These are phyloP conservation scores for Chloris gayana DNA, from an alignment of 176 grass and related monocot species.

Conservation along the genomic window DNA sequence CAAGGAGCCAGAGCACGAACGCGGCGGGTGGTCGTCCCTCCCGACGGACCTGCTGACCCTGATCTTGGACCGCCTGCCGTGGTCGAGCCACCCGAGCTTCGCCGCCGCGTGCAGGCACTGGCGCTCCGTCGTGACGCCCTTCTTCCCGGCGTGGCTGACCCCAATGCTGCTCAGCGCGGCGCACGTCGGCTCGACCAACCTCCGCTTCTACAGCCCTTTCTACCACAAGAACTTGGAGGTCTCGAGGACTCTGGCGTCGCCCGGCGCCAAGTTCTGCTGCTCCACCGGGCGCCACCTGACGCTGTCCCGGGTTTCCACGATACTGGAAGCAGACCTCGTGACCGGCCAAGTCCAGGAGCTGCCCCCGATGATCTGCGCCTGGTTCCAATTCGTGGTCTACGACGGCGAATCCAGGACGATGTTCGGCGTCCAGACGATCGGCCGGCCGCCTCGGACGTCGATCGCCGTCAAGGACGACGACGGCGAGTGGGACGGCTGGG, in stretches of 20 bases:
- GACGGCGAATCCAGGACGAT: background rate
- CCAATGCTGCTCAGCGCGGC: conserved; percentile 27
- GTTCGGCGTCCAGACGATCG: background rate
- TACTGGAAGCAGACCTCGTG: conserved; percentile 6
- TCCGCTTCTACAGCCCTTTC: conserved; percentile 42
- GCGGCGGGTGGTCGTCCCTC: conserved; percentile 30
- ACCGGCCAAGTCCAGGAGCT: background rate
- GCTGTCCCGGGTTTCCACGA: accelerated
- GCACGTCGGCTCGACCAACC: conserved; percentile 11
- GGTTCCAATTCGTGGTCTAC: conserved; percentile 2
- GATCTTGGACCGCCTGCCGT: conserved; percentile 4
- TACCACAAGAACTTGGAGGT: conserved; percentile 40
- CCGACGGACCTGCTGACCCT: background rate
- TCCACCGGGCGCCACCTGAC: conserved; percentile 22
- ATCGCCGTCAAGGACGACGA: background rate
- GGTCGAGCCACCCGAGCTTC: conserved; percentile 28
- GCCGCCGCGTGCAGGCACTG: conserved; percentile 10
- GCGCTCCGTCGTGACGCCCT: conserved; percentile 7
- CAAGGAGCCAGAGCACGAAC: too few relatives aligned
- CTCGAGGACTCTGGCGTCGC: background rate
- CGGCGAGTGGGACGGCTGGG: background rate
- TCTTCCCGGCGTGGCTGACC: conserved; percentile 36
- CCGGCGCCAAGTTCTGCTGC: conserved; percentile 24
- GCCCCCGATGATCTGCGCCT: accelerated
- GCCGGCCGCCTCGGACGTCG: background rate